These are phyloP conservation scores for Talaromyces rugulosus DNA, from an alignment of 2,329 filamentous ascomycete species.

Conservation along the genomic window DNA sequence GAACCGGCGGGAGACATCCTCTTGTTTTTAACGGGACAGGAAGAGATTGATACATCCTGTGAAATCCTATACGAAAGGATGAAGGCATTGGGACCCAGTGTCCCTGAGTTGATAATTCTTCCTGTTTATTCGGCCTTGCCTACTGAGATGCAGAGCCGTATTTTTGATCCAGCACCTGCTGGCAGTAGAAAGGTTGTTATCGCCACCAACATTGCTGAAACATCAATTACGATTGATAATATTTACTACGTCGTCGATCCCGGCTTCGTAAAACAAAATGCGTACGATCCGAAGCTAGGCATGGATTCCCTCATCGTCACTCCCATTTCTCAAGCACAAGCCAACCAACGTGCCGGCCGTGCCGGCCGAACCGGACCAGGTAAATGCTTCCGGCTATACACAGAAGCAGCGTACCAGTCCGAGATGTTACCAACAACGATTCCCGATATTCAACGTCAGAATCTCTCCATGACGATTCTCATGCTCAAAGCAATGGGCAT, in stretches of 20 bases:
- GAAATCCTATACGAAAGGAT: constrained; percentile 92
- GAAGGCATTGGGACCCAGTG: constrained; percentile 86
- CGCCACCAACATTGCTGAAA: constrained; percentile 97
- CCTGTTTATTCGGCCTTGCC: constrained; percentile 96
- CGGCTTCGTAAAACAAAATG: constrained; percentile 96
- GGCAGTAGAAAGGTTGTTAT: constrained; percentile 92
- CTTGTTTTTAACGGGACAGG: constrained; percentile 94
- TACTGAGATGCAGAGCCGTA: constrained; percentile 86
- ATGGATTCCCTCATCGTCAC: constrained; percentile 97
- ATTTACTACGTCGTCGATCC: constrained; percentile 98
- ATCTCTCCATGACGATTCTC: constrained; percentile 85
- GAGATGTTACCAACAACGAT: constrained; percentile 97
- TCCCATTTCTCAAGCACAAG: constrained; percentile 93
- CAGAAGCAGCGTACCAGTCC: constrained; percentile 88
- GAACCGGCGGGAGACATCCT: constrained; percentile 91
- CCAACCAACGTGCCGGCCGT: constrained; percentile 87
- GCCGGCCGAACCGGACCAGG: constrained; percentile 92
- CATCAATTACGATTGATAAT: constrained; percentile 94
- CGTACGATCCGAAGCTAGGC: constrained; percentile 92
- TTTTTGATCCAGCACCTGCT: constrained; percentile 87
- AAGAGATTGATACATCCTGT: constrained; percentile 94
- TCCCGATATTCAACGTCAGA: constrained; percentile 93
- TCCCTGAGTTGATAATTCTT: constrained; percentile 87
- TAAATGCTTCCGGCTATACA: constrained; percentile 94
- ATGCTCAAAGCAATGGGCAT: constrained; percentile 99